phyloP scores from a whole-genome alignment of 345 rosid genomes.

The Camelina hispida region DNA sequence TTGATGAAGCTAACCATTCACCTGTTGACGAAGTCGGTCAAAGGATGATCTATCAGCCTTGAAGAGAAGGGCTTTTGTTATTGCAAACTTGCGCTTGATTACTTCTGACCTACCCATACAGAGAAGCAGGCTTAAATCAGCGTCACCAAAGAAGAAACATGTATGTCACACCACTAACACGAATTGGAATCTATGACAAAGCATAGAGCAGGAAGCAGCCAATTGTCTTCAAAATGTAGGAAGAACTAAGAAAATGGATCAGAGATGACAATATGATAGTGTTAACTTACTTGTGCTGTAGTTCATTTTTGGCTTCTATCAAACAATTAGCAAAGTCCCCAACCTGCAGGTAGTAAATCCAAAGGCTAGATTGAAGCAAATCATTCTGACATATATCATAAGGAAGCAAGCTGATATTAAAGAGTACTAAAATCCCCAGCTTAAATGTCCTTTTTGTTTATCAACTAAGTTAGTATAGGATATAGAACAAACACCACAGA shows the following conservation, averaged over 20 bases:
- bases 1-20: conserved; percentile 44
- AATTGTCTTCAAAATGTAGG: conserved; percentile 16
- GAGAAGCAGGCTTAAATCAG: not conserved
- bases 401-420: conserved; percentile 19
- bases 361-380: conserved; percentile 15
- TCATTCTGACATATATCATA: conserved; percentile 4
- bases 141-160: not conserved
- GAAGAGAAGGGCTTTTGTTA: conserved; percentile 76
- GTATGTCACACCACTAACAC: conserved; percentile 1
- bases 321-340: conserved; percentile 85
- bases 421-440: not conserved
- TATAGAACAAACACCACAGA: conserved; percentile 14
- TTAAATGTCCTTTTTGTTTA: conserved; percentile 1
- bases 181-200: not conserved
- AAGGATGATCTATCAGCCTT: conserved; percentile 89
- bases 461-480: conserved; percentile 1
- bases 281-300: conserved; percentile 78
- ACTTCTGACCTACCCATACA: conserved; percentile 63
- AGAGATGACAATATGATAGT: conserved; percentile 6
- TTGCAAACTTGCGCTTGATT: conserved; percentile 77
- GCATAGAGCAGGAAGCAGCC: conserved; percentile 6
- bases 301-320: conserved; percentile 74
- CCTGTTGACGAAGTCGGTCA: conserved; percentile 87
- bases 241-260: conserved; percentile 9
- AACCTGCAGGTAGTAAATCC: conserved; percentile 55